phyloP scores from a whole-genome alignment of 176 grass and related monocot genomes.

The Aegilops longissima region DNA sequence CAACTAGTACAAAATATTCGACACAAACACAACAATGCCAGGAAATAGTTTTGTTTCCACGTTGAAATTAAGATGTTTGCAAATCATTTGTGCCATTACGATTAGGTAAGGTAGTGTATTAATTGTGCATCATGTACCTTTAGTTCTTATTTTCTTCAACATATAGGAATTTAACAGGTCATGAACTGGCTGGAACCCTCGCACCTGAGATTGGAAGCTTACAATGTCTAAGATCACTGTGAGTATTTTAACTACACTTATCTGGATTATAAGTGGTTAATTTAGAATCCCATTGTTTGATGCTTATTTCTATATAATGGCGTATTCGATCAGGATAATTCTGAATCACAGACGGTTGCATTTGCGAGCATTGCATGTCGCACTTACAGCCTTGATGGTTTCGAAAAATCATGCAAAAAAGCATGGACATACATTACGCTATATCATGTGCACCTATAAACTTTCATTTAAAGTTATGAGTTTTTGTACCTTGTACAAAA shows the following conservation, averaged over 20 bases:
- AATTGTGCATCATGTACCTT: not conserved
- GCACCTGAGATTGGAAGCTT: conserved; percentile 75
- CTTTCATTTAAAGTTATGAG: not conserved
- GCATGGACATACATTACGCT: not conserved
- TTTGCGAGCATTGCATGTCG: not conserved
- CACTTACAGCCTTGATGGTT: not conserved
- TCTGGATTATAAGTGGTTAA: not conserved
- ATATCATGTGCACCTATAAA: not conserved
- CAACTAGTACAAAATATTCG: too few species aligned
- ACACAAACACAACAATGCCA: not conserved
- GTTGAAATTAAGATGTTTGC: not conserved
- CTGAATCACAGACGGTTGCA: not conserved
- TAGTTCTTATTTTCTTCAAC: conserved; percentile 37
- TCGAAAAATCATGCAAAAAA: not conserved
- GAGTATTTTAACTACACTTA: conserved; percentile 18
- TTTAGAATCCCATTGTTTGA: not conserved
- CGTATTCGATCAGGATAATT: conserved; percentile 31
- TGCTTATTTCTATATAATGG: conserved; percentile 41
- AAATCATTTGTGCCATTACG: not conserved
- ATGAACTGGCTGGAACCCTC: conserved; percentile 69
- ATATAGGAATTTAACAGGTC: conserved; percentile 77
- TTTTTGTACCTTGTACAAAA: not conserved
- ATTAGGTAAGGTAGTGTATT: conserved; percentile 4
- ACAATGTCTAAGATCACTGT: conserved; percentile 61
- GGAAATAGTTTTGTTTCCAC: not conserved